Base-by-base conservation (phyloP, 495 filamentous ascomycete genomes). In the Penicillium desertorum region DNA sequence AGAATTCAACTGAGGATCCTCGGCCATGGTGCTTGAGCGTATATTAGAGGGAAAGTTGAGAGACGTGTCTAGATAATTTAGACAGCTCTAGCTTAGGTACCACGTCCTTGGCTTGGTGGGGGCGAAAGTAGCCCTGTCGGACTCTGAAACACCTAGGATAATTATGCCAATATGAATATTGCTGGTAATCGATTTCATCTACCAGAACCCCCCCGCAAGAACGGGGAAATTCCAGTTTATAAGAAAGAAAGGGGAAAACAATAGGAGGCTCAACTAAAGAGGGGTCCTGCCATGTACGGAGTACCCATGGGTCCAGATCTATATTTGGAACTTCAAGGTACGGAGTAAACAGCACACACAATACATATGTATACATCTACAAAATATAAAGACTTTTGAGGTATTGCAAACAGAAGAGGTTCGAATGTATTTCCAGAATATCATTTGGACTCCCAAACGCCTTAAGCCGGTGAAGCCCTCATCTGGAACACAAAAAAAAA, bases 1-100 rank as follows among this genome's bases (percentile, higher is more conserved):
- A 5, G 83, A 84, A 30, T 72, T 63, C 20, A 76, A 63, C 58
- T 76, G 76, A 14, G 72, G 57, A 51, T 76, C 76, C 49, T 79
- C 77, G 8, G 71, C 58, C 64, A 68, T 70, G 20, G 17, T 42
- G 37, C 46, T 19, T 45, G 46, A 16, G 16, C 29, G 0, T 42
- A 22, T 22, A 16, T 51, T 4, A 45, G 30, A 34, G 43, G 42
- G 22, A 22, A 32, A 32, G 30, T 25, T 5, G 11, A 53, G 11
- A 53, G 25, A 46, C 4, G 51, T 43, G 45, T 23, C 4, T 43
- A 49, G 34, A 52, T 25, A 23, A 32, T 51, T 22, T 20, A 45
- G 43, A 55, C 32, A 25, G 20, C 36, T 54, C 41, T 22, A 52
- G 39, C 51, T 48, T 54, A 49, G 39, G 58, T 34, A 61, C 51